Percentiles rank a stretch among this genome's conserved stretches.
Evolutionary conservation across 306 rosid species (phyloP).

Genomic region (Quercus cerris): DNA sequence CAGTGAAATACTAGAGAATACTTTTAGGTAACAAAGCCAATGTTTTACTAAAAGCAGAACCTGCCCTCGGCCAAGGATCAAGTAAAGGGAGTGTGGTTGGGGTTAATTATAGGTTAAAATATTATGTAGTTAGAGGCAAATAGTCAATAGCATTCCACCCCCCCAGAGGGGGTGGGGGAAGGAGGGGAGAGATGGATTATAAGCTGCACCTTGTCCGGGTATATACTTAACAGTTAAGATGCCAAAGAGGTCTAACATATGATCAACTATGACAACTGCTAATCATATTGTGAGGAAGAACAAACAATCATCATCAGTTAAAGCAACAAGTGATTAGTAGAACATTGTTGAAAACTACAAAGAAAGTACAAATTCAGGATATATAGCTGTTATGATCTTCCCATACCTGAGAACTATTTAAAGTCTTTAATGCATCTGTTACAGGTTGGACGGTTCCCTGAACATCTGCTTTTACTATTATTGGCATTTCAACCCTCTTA

Average conservation of each 20-base stretch:
- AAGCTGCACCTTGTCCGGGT: not conserved
- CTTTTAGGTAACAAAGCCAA: not conserved
- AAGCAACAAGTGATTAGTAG: constrained; percentile 17
- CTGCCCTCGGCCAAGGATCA: not conserved
- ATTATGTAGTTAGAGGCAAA: not conserved
- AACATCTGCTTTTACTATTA: constrained; percentile 92
- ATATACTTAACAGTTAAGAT: not conserved
- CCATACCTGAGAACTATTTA: constrained; percentile 87
- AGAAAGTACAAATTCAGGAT: not conserved
- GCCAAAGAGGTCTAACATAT: not conserved
- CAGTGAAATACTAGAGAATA: not conserved
- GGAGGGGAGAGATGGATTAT: not conserved
- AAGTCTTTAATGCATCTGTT: constrained; percentile 75
- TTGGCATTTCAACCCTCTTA: constrained; percentile 79
- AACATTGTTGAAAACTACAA: not conserved
- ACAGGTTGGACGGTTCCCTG: constrained; percentile 98
- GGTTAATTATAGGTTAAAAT: not conserved
- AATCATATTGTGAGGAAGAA: not conserved
- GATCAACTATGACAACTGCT: not conserved
- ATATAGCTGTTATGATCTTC: constrained; percentile 2
- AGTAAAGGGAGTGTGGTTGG: not conserved
- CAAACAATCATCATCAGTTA: not conserved
- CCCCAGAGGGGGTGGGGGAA: no score
- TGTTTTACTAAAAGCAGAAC: not conserved
- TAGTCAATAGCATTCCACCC: not conserved